These are phyloP conservation scores for Colletotrichum noveboracense DNA, from an alignment of 2,329 filamentous ascomycete genomes.

Conservation along the genomic window DNA sequence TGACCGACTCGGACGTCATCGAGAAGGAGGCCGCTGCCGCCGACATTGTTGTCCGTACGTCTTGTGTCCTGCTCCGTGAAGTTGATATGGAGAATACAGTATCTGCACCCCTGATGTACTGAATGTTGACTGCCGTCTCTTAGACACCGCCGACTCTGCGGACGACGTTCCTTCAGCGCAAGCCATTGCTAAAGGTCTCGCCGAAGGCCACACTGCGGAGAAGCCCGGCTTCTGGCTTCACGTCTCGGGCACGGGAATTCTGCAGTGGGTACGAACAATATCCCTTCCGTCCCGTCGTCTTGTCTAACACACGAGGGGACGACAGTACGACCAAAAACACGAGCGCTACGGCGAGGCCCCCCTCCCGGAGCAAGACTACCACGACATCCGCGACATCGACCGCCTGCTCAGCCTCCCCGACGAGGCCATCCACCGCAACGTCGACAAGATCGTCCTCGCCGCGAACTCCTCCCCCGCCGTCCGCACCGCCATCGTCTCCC, in stretches of 20 bases:
- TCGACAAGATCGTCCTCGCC: conserved; percentile 70
- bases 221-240: conserved; percentile 57
- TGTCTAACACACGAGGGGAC: neutral
- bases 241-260: conserved; percentile 53
- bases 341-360: conserved; percentile 49
- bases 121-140: neutral
- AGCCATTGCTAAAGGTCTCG: conserved; percentile 52
- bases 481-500: conserved; percentile 51
- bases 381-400: conserved; percentile 63
- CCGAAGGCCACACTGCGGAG: conserved; percentile 44
- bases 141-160: conserved; percentile 55
- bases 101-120: neutral
- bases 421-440: conserved; percentile 64
- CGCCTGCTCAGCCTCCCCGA: conserved; percentile 62
- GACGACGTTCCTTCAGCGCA: conserved; percentile 47
- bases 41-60: conserved; percentile 55
- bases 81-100: neutral
- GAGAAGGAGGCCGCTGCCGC: conserved; percentile 57
- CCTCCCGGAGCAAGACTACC: conserved; percentile 52
- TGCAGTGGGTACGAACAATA: conserved; percentile 38
- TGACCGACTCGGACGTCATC: conserved; percentile 50
- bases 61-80: neutral
- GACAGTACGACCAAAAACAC: conserved; percentile 42
- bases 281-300: too few relatives aligned
- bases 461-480: conserved; percentile 40